Evolutionary conservation across 768 basidiomycete genomes (phyloP).

Genomic region (Gymnopilus junonius): DNA sequence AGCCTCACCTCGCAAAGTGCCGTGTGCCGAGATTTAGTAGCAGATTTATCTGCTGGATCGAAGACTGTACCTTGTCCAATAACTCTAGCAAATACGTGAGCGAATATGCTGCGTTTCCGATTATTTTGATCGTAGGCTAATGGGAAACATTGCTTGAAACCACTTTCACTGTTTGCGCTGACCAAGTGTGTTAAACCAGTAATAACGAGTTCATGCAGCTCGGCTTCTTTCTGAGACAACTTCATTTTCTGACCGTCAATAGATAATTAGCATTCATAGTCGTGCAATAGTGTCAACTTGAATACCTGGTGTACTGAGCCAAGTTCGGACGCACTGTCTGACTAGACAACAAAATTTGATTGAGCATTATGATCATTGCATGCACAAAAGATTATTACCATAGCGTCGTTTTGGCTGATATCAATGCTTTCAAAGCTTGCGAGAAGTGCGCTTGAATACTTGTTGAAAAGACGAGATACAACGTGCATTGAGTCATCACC

Average conservation of each 20-base stretch:
- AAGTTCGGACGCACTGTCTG: slow-evolving; percentile 55
- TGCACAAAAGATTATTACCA: slow-evolving; percentile 36
- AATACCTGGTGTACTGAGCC: slow-evolving; percentile 51
- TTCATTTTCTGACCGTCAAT: slow-evolving; percentile 40
- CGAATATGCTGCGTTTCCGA: slow-evolving; percentile 76
- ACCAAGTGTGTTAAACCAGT: slow-evolving; percentile 82
- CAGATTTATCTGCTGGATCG: slow-evolving; percentile 57
- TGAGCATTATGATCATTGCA: background rate
- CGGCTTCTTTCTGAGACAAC: slow-evolving; percentile 54
- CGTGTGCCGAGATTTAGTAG: slow-evolving; percentile 50
- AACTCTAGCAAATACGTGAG: slow-evolving; percentile 82
- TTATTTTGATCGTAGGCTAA: slow-evolving; percentile 77
- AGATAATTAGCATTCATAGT: background rate
- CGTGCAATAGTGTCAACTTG: background rate
- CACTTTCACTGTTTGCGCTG: slow-evolving; percentile 83
- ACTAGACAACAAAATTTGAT: slow-evolving; percentile 33
- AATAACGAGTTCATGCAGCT: slow-evolving; percentile 78
- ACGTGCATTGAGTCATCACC: slow-evolving; percentile 71
- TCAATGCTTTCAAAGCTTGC: slow-evolving; percentile 67
- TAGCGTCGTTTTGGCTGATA: slow-evolving; percentile 48
- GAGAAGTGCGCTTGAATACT: slow-evolving; percentile 71
- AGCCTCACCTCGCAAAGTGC: slow-evolving; percentile 62
- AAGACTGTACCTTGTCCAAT: slow-evolving; percentile 83
- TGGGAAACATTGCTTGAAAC: slow-evolving; percentile 85
- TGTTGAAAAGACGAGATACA: slow-evolving; percentile 79